phyloP scores from a whole-genome alignment of 1,139 yeast species.

The Kodamaea fungicola region DNA sequence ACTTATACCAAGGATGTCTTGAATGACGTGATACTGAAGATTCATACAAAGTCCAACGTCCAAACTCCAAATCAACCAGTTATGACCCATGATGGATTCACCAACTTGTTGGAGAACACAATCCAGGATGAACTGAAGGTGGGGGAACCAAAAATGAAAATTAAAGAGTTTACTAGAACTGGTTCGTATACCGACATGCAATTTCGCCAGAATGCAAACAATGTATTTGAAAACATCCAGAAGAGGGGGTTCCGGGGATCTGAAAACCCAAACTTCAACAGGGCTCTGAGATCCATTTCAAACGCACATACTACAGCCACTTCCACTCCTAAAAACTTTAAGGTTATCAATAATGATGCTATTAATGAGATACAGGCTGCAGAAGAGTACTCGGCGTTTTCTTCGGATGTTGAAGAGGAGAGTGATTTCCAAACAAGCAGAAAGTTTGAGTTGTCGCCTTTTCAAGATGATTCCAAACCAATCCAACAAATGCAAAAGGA shows the following conservation, averaged over 20 bases:
- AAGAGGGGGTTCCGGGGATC: constrained; percentile 25
- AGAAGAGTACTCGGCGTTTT: constrained; percentile 34
- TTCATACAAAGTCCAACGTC: constrained; percentile 19
- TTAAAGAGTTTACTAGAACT: constrained; percentile 30
- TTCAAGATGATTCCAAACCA: not conserved
- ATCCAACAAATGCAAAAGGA: not conserved
- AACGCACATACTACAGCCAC: constrained; percentile 29
- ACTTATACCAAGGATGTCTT: constrained; percentile 41
- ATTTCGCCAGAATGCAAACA: constrained; percentile 38
- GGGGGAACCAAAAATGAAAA: constrained; percentile 18
- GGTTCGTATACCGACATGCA: constrained; percentile 35
- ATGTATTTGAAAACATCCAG: constrained; percentile 38
- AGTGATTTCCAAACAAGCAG: constrained; percentile 12
- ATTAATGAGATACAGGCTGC: constrained; percentile 6
- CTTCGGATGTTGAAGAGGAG: constrained; percentile 29
- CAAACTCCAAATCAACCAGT: constrained; percentile 11
- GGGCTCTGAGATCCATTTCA: constrained; percentile 9
- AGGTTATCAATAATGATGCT: constrained; percentile 15
- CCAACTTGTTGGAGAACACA: not conserved
- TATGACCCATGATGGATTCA: not conserved
- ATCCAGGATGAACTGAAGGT: not conserved
- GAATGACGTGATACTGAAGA: constrained; percentile 27
- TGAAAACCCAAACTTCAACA: constrained; percentile 3
- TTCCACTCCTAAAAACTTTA: constrained; percentile 35
- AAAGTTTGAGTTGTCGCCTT: not conserved